phyloP scores from a whole-genome alignment of 192 early-diverging fungal species.

The Backusella psychrophila region DNA sequence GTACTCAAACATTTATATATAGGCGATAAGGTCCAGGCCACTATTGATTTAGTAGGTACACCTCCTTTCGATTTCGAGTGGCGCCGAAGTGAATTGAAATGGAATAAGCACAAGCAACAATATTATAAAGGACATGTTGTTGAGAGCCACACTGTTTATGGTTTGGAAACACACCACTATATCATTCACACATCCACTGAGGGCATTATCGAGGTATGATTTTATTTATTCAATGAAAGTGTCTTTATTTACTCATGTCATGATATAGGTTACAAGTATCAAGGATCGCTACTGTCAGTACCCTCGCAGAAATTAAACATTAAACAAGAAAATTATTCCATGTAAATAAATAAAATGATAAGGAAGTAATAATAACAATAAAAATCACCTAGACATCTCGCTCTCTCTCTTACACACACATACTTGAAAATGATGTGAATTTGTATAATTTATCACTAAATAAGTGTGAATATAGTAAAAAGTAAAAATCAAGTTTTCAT shows the following conservation, averaged over 20 bases:
- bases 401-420: too few relatives aligned
- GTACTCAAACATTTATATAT: neutral
- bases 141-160: conserved; percentile 37
- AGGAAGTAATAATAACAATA: neutral
- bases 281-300: conserved; percentile 38
- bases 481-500: too few relatives aligned
- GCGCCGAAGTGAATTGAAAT: conserved; percentile 39
- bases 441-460: too few relatives aligned
- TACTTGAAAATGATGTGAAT: too few relatives aligned
- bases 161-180: conserved; percentile 33
- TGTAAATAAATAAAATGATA: conserved; percentile 2
- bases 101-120: conserved; percentile 25
- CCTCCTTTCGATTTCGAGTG: conserved; percentile 50
- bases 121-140: conserved; percentile 35
- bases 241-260: neutral
- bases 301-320: conserved; percentile 11
- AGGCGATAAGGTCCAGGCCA: conserved; percentile 37
- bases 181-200: conserved; percentile 38
- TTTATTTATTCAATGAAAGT: neutral
- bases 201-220: conserved; percentile 39
- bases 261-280: conserved; percentile 26
- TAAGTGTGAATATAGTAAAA: too few relatives aligned
- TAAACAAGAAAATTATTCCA: neutral
- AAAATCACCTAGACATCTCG: too few relatives aligned
- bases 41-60: conserved; percentile 39